Base-by-base conservation (phyloP, 2,329 filamentous ascomycete species). In the Ceratocystis alfenasii region DNA sequence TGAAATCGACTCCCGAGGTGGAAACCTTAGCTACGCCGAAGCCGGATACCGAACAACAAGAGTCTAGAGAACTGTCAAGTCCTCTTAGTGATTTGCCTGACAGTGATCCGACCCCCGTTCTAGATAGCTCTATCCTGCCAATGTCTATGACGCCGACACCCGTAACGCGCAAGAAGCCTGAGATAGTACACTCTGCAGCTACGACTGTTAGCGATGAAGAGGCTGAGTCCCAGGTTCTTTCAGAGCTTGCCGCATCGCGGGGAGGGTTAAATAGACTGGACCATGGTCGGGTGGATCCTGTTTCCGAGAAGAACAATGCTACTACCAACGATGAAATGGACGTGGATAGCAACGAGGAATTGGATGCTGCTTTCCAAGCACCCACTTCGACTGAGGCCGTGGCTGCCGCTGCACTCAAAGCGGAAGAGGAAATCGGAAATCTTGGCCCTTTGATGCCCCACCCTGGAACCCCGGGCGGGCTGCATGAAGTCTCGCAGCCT, bases 151-250 rank as follows among this genome's bases (percentile, higher is more conserved):
- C 46, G 30, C 63, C 44, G 28, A 45, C 12, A 4, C 44, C 22
- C 22, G 15, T 3, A 36, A 10, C 33, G 20, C 36, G 33, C 7
- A 22, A 2, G 30, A 17, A 5, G 28, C 20, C 33, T 25, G 20
- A 3, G 20, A 1, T 25, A 20, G 5, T 4, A 36, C 15, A 57
- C 22, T 7, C 46, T 17, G 53, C 20, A 30, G 17, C 36, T n/a
- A 22, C 10, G 2, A 57, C 48, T 28, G 55, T 57, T 10, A 65
- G 59, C 36, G 66, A 67, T 28, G 63, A 65, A 50, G 65, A 64
- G 17, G 68, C 77, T 15, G 70, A 75, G 69, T 78, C 76, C 25
- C 77, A 78, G 66, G 70, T 78, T 28, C 73, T 75, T 22, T 73
- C 71, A 10, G 77, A 78, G 68, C 76, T 73, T 30, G 76, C 76